Percentiles rank a stretch among this genome's conserved stretches.
phyloP scores from a whole-genome alignment of 768 basidiomycete genomes.

The Naematelia encephala region DNA sequence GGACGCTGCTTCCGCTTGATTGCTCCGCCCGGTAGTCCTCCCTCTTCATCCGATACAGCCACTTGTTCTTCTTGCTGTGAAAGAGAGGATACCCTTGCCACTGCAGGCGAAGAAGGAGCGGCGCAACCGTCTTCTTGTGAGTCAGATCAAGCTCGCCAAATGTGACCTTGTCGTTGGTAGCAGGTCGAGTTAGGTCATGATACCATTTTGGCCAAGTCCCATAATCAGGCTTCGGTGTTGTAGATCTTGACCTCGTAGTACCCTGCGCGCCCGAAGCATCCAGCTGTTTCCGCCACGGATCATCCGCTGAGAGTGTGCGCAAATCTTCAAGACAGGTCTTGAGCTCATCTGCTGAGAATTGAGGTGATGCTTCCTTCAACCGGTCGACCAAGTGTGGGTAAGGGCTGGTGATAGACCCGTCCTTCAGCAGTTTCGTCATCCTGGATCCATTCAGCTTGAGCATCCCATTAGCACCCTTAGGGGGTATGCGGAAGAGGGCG shows the following conservation, averaged over 20 bases:
- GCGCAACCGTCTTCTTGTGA: conserved; percentile 73
- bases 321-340: conserved; percentile 27
- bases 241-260: neutral
- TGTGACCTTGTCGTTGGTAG: conserved; percentile 24
- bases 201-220: conserved; percentile 92
- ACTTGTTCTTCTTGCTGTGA: conserved; percentile 80
- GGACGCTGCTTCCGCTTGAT: neutral
- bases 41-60: conserved; percentile 76
- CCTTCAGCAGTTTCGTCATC: conserved; percentile 20
- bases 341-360: conserved; percentile 14
- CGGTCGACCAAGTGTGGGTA: conserved; percentile 22
- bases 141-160: conserved; percentile 76
- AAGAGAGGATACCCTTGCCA: conserved; percentile 86
- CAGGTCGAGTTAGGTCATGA: conserved; percentile 64
- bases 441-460: conserved; percentile 31
- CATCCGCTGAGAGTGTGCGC: conserved; percentile 8
- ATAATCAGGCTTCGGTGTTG: conserved; percentile 11
- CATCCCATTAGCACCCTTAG: conserved; percentile 15
- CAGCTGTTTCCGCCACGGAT: conserved; percentile 31
- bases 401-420: conserved; percentile 25
- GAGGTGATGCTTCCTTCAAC: conserved; percentile 4
- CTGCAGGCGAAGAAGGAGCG: conserved; percentile 76
- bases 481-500: conserved; percentile 31
- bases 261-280: conserved; percentile 25
- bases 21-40: conserved; percentile 8